Evolutionary conservation across 129 eudicot genomes (phyloP).

Genomic region (Centaurea solstitialis): DNA sequence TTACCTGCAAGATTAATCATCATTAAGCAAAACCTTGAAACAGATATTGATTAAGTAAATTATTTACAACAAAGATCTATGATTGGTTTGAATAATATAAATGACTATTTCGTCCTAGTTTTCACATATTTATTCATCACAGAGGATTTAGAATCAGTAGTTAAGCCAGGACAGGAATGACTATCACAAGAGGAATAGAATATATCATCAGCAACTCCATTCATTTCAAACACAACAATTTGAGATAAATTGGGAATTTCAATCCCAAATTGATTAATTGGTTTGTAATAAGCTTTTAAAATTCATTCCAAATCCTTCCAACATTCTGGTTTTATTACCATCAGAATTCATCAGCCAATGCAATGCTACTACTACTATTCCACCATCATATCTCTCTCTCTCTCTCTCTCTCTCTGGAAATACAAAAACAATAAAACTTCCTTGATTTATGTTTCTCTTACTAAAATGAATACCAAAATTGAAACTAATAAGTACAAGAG

Average conservation of each 20-base stretch:
- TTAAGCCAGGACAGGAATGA: conserved; percentile 88
- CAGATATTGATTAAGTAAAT: too few relatives aligned
- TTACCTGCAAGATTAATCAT: conserved; percentile 54
- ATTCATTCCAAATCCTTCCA: neutral
- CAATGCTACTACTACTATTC: conserved; percentile 68
- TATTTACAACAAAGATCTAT: too few relatives aligned
- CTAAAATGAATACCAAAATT: too few relatives aligned
- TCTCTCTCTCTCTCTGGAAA: conserved; percentile 57
- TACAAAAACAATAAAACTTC: neutral
- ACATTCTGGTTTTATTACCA: conserved; percentile 25
- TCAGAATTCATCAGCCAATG: conserved; percentile 52
- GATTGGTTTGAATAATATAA: too few relatives aligned
- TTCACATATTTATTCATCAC: too few relatives aligned
- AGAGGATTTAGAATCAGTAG: conserved; percentile 68
- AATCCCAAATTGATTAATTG: too few relatives aligned
- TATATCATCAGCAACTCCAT: conserved; percentile 41
- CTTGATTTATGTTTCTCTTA: neutral
- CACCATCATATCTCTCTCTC: too few relatives aligned
- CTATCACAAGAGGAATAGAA: conserved; percentile 57
- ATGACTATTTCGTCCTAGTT: too few relatives aligned
- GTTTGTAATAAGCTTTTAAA: too few relatives aligned
- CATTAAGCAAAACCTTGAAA: too few relatives aligned
- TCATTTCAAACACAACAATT: conserved; percentile 1
- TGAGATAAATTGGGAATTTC: neutral
- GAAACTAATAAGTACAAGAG: too few relatives aligned